These are phyloP conservation scores for Isatis lusitanica DNA, from an alignment of 441 rosid species.

Conservation along the genomic window DNA sequence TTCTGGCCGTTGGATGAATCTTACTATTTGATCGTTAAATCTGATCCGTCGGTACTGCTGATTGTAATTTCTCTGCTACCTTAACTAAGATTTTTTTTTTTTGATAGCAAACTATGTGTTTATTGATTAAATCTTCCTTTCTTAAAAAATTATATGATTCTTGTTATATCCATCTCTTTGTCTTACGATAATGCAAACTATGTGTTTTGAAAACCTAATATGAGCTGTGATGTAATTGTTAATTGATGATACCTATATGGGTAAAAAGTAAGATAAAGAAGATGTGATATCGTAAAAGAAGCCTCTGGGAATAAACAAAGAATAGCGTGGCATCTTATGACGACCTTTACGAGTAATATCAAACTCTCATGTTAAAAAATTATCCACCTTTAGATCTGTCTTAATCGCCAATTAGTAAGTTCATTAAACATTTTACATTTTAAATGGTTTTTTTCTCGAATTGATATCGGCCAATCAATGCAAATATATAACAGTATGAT, in stretches of 20 bases:
- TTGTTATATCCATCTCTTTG: neutral
- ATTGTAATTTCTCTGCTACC: neutral
- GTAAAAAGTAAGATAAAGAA: conserved; percentile 8
- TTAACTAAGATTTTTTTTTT: no score
- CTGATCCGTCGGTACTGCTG: conserved; percentile 1
- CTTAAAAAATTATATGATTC: neutral
- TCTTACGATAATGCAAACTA: neutral
- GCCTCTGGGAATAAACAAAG: conserved; percentile 22
- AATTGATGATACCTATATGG: neutral
- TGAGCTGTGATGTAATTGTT: conserved; percentile 19
- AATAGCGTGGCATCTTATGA: conserved; percentile 14
- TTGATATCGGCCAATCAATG: neutral
- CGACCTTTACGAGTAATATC: conserved; percentile 13
- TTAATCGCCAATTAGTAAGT: neutral
- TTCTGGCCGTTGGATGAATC: conserved; percentile 2
- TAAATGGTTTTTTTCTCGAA: neutral
- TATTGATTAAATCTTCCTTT: no score
- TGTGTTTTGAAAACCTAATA: neutral
- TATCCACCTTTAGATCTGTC: conserved; percentile 7
- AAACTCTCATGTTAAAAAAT: neutral
- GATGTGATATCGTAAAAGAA: conserved; percentile 19
- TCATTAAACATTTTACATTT: neutral
- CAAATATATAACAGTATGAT: neutral
- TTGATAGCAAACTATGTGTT: no score
- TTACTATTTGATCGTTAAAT: neutral